Evolutionary conservation across 768 basidiomycete species (phyloP).

Genomic region (Gloeostereum incarnatum): DNA sequence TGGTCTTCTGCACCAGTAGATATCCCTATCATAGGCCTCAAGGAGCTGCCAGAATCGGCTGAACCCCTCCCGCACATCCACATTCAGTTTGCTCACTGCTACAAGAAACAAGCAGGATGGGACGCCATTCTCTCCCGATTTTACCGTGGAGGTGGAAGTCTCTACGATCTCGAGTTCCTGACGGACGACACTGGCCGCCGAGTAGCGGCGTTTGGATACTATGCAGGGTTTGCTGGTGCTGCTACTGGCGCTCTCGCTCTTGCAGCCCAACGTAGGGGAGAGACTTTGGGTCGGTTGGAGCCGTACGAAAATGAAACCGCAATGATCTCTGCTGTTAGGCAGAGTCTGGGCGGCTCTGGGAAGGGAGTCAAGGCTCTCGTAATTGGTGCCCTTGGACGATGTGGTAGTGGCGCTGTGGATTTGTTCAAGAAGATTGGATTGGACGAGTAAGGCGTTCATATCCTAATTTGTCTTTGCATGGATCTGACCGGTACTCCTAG

Average conservation of each 20-base stretch:
- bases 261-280: constrained; percentile 53
- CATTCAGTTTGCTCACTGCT: constrained; percentile 98
- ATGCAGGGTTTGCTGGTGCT: constrained; percentile 98
- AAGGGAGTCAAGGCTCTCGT: constrained; percentile 81
- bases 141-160: constrained; percentile 67
- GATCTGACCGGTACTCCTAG: constrained; percentile 30
- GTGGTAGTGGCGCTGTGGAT: constrained; percentile 91
- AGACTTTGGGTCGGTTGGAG: constrained; percentile 56
- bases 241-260: constrained; percentile 83
- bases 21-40: constrained; percentile 86
- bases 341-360: constrained; percentile 53
- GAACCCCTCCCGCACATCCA: constrained; percentile 88
- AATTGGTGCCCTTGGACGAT: constrained; percentile 92
- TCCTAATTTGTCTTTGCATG: constrained; percentile 8
- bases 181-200: constrained; percentile 77
- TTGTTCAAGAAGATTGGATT: constrained; percentile 95
- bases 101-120: constrained; percentile 95
- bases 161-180: constrained; percentile 96
- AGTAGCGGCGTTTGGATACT: constrained; percentile 96
- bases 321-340: constrained; percentile 72
- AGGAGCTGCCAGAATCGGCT: constrained; percentile 83
- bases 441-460: constrained; percentile 60
- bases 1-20: constrained; percentile 77
- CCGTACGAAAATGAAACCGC: constrained; percentile 80
- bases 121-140: constrained; percentile 78